Percentiles rank a stretch among this genome's conserved stretches.
Conservation (phyloP, 495 filamentous ascomycete species). For the Xylaria flabelliformis region DNA sequence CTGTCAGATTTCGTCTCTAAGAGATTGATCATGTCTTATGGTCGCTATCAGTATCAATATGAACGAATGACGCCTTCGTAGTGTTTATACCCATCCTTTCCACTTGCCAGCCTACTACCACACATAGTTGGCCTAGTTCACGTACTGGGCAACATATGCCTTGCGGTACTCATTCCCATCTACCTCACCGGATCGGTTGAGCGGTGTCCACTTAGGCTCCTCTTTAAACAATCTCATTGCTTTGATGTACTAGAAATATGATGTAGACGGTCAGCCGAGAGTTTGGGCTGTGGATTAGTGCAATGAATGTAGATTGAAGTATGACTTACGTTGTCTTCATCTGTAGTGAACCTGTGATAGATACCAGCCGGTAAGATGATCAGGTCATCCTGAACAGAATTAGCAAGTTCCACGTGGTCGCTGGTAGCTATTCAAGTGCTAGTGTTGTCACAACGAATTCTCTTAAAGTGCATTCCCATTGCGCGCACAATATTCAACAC, state of each 20-base stretch:
- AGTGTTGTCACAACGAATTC: not conserved
- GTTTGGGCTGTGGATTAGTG: not conserved
- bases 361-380: conserved; percentile 95
- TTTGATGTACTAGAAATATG: conserved; percentile 75
- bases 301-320: not conserved
- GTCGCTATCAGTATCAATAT: conserved; percentile 24
- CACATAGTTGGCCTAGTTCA: conserved; percentile 28
- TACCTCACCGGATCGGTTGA: conserved; percentile 81
- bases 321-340: conserved; percentile 80
- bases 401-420: not conserved
- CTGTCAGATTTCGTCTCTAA: not conserved
- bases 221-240: conserved; percentile 98
- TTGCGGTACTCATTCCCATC: conserved; percentile 79
- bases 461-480: not conserved
- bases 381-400: conserved; percentile 55
- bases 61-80: conserved; percentile 2
- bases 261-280: conserved; percentile 19
- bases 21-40: not conserved
- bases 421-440: not conserved
- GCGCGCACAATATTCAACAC: not conserved
- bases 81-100: not conserved
- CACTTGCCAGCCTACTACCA: not conserved
- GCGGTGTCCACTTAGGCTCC: conserved; percentile 96
- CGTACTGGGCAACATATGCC: conserved; percentile 66
- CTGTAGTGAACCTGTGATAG: conserved; percentile 96